Percentiles rank a stretch among this genome's conserved stretches.
These are phyloP conservation scores for Kwoniella dejecticola DNA, from an alignment of 768 basidiomycete genomes.

Conservation along the genomic window DNA sequence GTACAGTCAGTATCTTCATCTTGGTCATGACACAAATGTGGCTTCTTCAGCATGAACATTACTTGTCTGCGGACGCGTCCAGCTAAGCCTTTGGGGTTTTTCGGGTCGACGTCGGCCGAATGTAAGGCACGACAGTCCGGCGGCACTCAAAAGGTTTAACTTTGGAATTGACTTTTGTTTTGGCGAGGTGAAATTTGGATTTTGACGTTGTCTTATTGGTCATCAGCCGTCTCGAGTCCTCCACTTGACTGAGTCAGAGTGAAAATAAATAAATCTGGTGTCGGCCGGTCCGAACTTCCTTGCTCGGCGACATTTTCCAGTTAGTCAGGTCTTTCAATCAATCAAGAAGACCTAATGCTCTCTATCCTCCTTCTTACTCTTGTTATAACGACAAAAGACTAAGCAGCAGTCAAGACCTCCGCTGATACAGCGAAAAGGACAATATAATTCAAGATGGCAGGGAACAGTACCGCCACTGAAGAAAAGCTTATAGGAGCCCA, in stretches of 20 bases:
- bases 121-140: background rate
- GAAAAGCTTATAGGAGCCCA: constrained; percentile 16
- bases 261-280: background rate
- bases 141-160: constrained; percentile 5
- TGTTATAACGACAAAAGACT: background rate
- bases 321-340: too few species aligned
- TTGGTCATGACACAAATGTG: too few species aligned
- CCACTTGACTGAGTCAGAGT: background rate
- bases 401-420: too few species aligned
- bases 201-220: background rate
- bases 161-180: constrained; percentile 1
- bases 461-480: background rate
- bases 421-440: too few species aligned
- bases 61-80: background rate
- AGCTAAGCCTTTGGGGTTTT: too few species aligned
- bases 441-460: background rate
- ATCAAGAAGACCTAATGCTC: too few species aligned
- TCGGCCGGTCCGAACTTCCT: constrained; percentile 7
- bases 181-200: background rate
- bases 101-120: constrained; percentile 1
- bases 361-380: background rate
- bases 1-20: background rate
- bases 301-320: background rate
- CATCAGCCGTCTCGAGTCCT: background rate
- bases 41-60: background rate